phyloP scores from a whole-genome alignment of 768 basidiomycete genomes.

The Neoboletus magnificus region DNA sequence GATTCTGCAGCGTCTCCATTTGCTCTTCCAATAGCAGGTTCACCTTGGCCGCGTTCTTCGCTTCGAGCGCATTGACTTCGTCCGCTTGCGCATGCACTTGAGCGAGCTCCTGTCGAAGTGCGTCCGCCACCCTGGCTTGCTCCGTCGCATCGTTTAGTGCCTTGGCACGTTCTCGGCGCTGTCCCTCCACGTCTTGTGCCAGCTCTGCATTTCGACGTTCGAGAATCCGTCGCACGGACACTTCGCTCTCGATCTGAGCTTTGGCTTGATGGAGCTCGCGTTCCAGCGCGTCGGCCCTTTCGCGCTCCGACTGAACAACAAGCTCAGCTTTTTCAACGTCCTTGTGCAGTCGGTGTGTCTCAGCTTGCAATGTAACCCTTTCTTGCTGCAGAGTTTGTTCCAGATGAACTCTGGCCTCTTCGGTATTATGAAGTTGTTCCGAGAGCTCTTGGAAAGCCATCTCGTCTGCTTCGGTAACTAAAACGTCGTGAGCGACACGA shows the following conservation, averaged over 20 bases:
- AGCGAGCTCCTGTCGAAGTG: slow-evolving; percentile 57
- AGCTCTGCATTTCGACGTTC: slow-evolving; percentile 64
- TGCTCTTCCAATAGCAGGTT: slow-evolving; percentile 71
- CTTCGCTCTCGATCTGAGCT: slow-evolving; percentile 62
- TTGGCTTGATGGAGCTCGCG: slow-evolving; percentile 61
- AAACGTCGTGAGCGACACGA: slow-evolving; percentile 4
- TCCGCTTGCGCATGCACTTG: slow-evolving; percentile 62
- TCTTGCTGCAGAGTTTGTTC: slow-evolving; percentile 61
- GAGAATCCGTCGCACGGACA: slow-evolving; percentile 54
- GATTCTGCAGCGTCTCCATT: slow-evolving; percentile 59
- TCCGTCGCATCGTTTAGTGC: slow-evolving; percentile 70
- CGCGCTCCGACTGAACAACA: slow-evolving; percentile 42
- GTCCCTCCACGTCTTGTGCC: slow-evolving; percentile 50
- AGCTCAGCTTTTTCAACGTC: slow-evolving; percentile 41
- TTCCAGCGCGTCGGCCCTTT: slow-evolving; percentile 55
- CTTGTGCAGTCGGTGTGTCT: slow-evolving; percentile 52
- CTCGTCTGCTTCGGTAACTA: slow-evolving; percentile 74
- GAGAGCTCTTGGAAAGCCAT: slow-evolving; percentile 69
- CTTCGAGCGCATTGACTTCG: slow-evolving; percentile 65
- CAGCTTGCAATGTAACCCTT: slow-evolving; percentile 49
- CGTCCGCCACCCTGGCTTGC: slow-evolving; percentile 57
- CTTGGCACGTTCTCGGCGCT: slow-evolving; percentile 49
- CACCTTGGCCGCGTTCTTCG: slow-evolving; percentile 59
- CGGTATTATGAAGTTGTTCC: slow-evolving; percentile 59
- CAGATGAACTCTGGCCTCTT: slow-evolving; percentile 54